Evolutionary conservation across 805 yeast genomes (phyloP).

Genomic region (Spathaspora arborariae): DNA sequence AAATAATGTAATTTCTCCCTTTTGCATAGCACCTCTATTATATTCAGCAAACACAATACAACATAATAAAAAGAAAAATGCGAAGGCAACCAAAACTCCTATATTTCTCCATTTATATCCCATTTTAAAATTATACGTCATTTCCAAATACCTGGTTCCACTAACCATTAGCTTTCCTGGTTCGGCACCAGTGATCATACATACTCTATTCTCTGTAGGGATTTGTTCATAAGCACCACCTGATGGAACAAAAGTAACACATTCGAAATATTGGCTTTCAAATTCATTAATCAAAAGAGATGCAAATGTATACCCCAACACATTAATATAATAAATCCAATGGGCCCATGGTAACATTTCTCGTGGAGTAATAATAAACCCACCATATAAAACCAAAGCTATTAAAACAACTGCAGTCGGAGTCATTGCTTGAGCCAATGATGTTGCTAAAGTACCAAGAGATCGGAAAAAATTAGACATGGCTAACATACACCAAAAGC

Average conservation of each 20-base stretch:
- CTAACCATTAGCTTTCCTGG: constrained; percentile 50
- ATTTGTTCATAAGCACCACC: constrained; percentile 51
- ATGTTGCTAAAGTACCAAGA: constrained; percentile 39
- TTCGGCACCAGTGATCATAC: constrained; percentile 57
- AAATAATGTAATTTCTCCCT: constrained; percentile 35
- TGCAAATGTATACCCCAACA: constrained; percentile 47
- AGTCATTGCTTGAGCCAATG: constrained; percentile 40
- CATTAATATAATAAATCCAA: constrained; percentile 42
- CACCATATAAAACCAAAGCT: constrained; percentile 54
- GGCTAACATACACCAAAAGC: constrained; percentile 28
- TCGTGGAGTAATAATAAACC: constrained; percentile 41
- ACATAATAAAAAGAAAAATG: constrained; percentile 36
- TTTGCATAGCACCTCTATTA: constrained; percentile 40
- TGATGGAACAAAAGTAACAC: constrained; percentile 55
- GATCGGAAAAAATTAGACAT: constrained; percentile 42
- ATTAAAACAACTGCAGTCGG: constrained; percentile 45
- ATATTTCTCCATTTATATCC: constrained; percentile 77
- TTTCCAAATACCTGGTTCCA: constrained; percentile 56
- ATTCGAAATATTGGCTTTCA: constrained; percentile 50
- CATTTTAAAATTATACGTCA: constrained; percentile 48
- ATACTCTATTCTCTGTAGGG: constrained; percentile 40
- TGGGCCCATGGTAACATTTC: constrained; percentile 64
- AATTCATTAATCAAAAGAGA: constrained; percentile 64
- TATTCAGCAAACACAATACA: constrained; percentile 32
- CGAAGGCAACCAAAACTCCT: constrained; percentile 59